Conservation (phyloP, 371 early-diverging fungal species). For the Rhizopus delemar region DNA sequence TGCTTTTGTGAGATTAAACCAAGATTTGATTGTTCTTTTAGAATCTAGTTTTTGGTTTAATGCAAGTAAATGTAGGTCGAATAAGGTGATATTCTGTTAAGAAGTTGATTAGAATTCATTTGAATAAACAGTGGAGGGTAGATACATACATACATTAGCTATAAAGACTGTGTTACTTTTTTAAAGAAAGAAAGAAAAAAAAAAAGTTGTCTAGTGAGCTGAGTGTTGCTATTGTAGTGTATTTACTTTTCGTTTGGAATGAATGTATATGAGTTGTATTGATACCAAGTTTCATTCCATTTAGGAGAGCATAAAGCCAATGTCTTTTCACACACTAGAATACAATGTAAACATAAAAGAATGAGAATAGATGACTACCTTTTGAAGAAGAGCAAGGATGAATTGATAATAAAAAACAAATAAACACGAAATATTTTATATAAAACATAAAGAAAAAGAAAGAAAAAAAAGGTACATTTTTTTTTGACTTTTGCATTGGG, state of each 20-base stretch:
- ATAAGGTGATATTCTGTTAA: neutral
- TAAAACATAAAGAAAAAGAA: no score
- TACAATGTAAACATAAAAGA: neutral
- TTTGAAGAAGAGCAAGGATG: no score
- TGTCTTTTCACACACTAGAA: constrained; percentile 9
- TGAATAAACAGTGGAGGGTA: constrained; percentile 1
- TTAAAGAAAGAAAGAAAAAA: neutral
- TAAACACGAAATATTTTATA: no score
- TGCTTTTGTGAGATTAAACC: constrained; percentile 13
- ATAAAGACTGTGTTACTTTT: constrained; percentile 15
- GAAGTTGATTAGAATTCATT: neutral
- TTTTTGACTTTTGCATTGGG: no score
- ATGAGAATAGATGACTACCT: no score
- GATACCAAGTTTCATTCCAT: constrained; percentile 23
- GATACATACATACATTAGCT: constrained; percentile 13
- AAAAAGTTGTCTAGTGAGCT: neutral
- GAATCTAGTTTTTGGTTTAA: neutral
- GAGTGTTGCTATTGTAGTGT: neutral
- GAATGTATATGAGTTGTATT: constrained; percentile 22
- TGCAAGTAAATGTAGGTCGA: constrained; percentile 15
- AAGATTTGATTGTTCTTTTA: constrained; percentile 15
- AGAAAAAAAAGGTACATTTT: no score
- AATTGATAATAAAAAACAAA: no score
- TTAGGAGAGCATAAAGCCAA: constrained; percentile 24
- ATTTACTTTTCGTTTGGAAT: constrained; percentile 32